Percentiles rank a stretch among this genome's conserved stretches.
phyloP scores from a whole-genome alignment of 2,329 filamentous ascomycete genomes.

The Trematosphaeria pertusa region DNA sequence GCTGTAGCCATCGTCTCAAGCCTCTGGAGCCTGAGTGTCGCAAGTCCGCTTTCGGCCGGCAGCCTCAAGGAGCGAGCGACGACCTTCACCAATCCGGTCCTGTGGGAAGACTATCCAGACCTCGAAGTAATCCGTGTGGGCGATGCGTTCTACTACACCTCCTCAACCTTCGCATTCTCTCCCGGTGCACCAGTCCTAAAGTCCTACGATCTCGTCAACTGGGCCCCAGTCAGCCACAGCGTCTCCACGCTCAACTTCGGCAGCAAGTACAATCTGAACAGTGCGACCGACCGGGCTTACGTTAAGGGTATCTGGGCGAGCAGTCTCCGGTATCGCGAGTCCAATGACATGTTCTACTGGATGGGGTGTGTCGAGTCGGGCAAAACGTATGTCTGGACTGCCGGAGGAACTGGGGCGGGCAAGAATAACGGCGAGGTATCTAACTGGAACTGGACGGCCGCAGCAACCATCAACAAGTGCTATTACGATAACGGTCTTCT shows the following conservation, averaged over 20 bases:
- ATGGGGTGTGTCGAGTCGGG: conserved; percentile 62
- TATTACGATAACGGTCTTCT: conserved; percentile 66
- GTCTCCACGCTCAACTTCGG: conserved; percentile 48
- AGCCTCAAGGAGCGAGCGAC: conserved; percentile 8
- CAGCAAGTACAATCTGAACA: conserved; percentile 57
- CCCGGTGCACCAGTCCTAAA: conserved; percentile 64
- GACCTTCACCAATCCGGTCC: conserved; percentile 59
- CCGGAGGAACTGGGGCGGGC: conserved; percentile 50
- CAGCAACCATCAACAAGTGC: conserved; percentile 52
- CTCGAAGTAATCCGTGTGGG: conserved; percentile 61
- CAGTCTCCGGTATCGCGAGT: conserved; percentile 59
- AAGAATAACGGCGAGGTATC: conserved; percentile 38
- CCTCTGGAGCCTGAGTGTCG: not conserved
- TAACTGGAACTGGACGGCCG: conserved; percentile 50
- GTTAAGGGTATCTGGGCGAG: conserved; percentile 65
- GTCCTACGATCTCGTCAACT: conserved; percentile 63
- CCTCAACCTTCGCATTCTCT: conserved; percentile 64
- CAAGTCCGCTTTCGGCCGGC: not conserved
- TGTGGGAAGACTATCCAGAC: conserved; percentile 64
- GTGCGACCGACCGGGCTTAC: conserved; percentile 53
- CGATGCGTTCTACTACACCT: conserved; percentile 61
- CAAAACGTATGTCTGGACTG: conserved; percentile 62
- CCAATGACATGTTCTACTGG: conserved; percentile 62
- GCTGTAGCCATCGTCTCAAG: conserved; percentile 26
- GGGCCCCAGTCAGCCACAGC: conserved; percentile 51